Conservation (phyloP, 805 yeast species). For the Suhomyces xylopsoci region DNA sequence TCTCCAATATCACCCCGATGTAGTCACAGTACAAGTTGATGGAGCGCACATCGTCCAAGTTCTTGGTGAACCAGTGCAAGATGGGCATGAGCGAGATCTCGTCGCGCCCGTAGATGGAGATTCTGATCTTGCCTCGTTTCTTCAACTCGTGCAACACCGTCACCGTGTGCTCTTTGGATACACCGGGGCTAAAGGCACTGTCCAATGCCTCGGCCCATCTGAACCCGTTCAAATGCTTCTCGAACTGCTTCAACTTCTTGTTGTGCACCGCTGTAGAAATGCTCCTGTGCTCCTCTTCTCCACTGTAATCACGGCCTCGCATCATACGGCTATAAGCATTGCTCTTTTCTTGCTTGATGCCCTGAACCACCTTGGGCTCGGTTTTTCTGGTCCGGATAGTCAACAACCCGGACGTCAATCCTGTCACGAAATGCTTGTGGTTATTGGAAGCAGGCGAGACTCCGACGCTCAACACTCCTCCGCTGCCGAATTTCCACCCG, state of each 20-base stretch:
- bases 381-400: slow-evolving; percentile 86
- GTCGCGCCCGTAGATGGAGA: slow-evolving; percentile 78
- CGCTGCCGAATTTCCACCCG: slow-evolving; percentile 92
- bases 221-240: slow-evolving; percentile 79
- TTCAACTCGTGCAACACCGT: slow-evolving; percentile 85
- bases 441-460: slow-evolving; percentile 67
- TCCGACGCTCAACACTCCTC: slow-evolving; percentile 86
- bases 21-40: slow-evolving; percentile 63
- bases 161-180: slow-evolving; percentile 74
- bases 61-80: slow-evolving; percentile 75
- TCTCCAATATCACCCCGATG: slow-evolving; percentile 62
- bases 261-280: slow-evolving; percentile 53
- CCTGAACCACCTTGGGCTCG: slow-evolving; percentile 53
- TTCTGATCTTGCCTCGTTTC: slow-evolving; percentile 82
- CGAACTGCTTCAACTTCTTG: slow-evolving; percentile 77
- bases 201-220: slow-evolving; percentile 93
- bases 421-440: slow-evolving; percentile 82
- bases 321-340: slow-evolving; percentile 76
- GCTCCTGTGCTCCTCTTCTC: slow-evolving; percentile 78
- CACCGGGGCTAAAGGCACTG: slow-evolving; percentile 75
- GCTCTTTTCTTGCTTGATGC: slow-evolving; percentile 48
- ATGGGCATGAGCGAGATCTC: slow-evolving; percentile 84
- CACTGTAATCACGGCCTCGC: slow-evolving; percentile 87
- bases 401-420: slow-evolving; percentile 83
- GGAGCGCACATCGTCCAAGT: slow-evolving; percentile 77